Evolutionary conservation across 371 early-diverging fungal species (phyloP).

Genomic region (Syncephalastrum monosporum): DNA sequence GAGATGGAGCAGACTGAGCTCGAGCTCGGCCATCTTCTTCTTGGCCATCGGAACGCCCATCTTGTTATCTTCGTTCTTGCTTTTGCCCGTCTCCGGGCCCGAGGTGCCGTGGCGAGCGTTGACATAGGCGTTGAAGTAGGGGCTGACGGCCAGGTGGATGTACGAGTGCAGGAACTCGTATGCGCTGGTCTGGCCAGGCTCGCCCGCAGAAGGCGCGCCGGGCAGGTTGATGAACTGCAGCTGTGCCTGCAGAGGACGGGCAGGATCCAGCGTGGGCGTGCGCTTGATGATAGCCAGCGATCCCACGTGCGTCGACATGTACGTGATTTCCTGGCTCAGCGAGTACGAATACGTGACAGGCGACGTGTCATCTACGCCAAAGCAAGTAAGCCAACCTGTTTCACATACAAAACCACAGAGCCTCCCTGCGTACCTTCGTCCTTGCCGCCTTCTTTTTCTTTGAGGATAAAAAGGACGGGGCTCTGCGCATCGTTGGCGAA

Average conservation of each 20-base stretch:
- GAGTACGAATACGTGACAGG: conserved; percentile 59
- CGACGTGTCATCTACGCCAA: conserved; percentile 32
- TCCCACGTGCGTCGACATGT: conserved; percentile 73
- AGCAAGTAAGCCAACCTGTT: not conserved
- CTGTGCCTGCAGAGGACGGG: conserved; percentile 76
- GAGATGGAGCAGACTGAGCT: conserved; percentile 89
- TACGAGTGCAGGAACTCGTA: conserved; percentile 92
- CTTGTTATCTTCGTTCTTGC: conserved; percentile 81
- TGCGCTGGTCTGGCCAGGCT: conserved; percentile 63
- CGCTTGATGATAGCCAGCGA: conserved; percentile 92
- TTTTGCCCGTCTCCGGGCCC: conserved; percentile 29
- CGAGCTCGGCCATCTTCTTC: conserved; percentile 98
- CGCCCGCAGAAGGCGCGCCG: conserved; percentile 72
- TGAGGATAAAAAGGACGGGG: conserved; percentile 79
- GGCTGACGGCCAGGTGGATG: conserved; percentile 92
- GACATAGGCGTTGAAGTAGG: conserved; percentile 96
- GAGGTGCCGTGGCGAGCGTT: conserved; percentile 65
- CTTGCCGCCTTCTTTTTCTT: conserved; percentile 67
- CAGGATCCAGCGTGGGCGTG: conserved; percentile 69
- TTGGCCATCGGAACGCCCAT: conserved; percentile 93
- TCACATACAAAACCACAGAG: not conserved
- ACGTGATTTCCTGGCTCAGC: conserved; percentile 75
- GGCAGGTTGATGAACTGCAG: conserved; percentile 91
- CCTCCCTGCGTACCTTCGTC: conserved; percentile 39
- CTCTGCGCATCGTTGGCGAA: conserved; percentile 80